Evolutionary conservation across 768 basidiomycete species (phyloP), one percentile per base, ranked within the genome.

Genomic region (Rhodotorula babjevae): DNA sequence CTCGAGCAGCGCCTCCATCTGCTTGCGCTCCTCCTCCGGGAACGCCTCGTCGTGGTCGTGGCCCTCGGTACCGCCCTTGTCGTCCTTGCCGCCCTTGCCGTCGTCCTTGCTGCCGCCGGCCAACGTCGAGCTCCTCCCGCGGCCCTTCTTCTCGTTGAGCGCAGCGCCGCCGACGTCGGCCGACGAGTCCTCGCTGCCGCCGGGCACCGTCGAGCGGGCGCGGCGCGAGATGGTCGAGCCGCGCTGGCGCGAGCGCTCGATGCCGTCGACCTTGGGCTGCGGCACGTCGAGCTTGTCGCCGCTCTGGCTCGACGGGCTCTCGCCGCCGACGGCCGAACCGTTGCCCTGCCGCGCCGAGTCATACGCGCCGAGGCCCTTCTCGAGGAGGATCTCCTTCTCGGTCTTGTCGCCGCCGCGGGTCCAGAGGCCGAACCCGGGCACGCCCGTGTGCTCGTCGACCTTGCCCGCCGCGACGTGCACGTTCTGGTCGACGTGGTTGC

Each of bases 1-100:
- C 40, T 83, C 83, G 70, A 99, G 80, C 42, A 93, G 79, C 63
- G 84, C 85, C 81, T 96, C 94, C 93, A 97, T 96, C 80, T 91
- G 90, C 53, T 90, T 90, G 73, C 87, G 81, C 78, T 99, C 94
- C 84, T 87, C 87, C 72, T 87, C 87, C 62, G 90, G 88, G 77
- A 92, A 93, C 0, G 90, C 87, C 63, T 90, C 90, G 12, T 85
- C 80, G 18, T 87, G 84, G 29, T 73, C 67, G 47, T 55, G 63
- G 0, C 19, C 72, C 83, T 84, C 2, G 10, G 47, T 47, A 29
- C 36, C 23, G 11, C 50, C 49, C 62, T 52, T 44, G 29, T 55
- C 64, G 33, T 33, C 60, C 33, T 56, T 60, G 25, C 47, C 25
- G 55, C 52, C 36, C 49, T 50, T 50, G 67, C 67, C 27, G 27